Evolutionary conservation across 495 filamentous ascomycete species (phyloP).

Genomic region (Podospora tetraspora): DNA sequence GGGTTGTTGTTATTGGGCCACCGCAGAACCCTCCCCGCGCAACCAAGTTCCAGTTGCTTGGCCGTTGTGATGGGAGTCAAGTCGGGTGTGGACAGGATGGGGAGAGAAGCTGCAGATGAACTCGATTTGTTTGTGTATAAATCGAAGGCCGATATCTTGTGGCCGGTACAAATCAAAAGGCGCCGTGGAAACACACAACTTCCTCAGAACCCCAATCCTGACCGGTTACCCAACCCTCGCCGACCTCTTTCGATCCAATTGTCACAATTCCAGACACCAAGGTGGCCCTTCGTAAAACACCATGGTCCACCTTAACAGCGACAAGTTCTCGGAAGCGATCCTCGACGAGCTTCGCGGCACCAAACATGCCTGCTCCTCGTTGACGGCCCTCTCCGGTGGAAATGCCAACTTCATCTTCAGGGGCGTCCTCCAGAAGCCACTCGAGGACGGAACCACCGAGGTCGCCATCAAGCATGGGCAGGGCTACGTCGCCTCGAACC

Average conservation of each 20-base stretch:
- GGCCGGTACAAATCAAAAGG: neutral
- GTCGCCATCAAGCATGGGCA: slow-evolving; percentile 56
- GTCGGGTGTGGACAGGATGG: neutral
- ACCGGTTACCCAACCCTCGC: neutral
- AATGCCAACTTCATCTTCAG: slow-evolving; percentile 58
- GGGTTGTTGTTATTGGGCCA: neutral
- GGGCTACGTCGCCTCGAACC: slow-evolving; percentile 45
- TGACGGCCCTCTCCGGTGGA: slow-evolving; percentile 49
- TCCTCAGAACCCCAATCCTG: neutral
- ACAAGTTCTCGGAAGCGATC: slow-evolving; percentile 25
- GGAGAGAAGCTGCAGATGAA: neutral
- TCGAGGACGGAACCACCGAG: slow-evolving; percentile 34
- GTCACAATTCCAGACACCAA: neutral
- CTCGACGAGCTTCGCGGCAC: slow-evolving; percentile 35
- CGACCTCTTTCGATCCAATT: neutral
- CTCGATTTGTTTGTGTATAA: neutral
- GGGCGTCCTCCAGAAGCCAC: slow-evolving; percentile 38
- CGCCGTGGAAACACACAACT: neutral
- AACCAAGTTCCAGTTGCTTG: neutral
- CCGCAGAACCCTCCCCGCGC: neutral
- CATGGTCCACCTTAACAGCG: slow-evolving; percentile 12
- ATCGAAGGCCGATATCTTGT: neutral
- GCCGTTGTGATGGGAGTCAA: neutral
- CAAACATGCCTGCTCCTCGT: slow-evolving; percentile 45
- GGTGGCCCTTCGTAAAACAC: neutral